These are phyloP conservation scores for Lecanicillium sp. DNA, from an alignment of 2,329 filamentous ascomycete genomes.

Conservation along the genomic window DNA sequence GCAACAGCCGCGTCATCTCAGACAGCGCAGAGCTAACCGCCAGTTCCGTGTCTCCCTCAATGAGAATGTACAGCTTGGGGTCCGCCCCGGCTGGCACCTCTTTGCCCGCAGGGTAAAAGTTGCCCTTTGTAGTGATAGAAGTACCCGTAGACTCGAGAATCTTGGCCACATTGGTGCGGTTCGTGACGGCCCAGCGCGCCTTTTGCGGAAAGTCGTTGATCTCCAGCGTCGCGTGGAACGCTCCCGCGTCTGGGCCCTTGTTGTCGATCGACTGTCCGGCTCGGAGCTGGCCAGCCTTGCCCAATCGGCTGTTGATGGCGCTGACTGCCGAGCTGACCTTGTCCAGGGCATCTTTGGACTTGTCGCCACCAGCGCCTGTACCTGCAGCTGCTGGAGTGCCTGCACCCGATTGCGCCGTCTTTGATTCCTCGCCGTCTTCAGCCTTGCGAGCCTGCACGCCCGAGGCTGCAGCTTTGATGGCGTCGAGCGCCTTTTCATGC, in stretches of 20 bases:
- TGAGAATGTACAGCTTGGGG: conserved; percentile 95
- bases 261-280: conserved; percentile 95
- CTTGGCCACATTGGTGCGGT: conserved; percentile 96
- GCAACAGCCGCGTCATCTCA: conserved; percentile 79
- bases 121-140: conserved; percentile 95
- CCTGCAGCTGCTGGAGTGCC: conserved; percentile 28
- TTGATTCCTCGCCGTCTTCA: conserved; percentile 26
- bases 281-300: conserved; percentile 80
- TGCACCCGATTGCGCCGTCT: conserved; percentile 29
- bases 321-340: conserved; percentile 85
- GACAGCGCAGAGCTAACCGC: conserved; percentile 84
- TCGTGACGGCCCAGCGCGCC: conserved; percentile 96
- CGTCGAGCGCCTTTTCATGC: conserved; percentile 57
- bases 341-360: conserved; percentile 64
- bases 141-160: conserved; percentile 92
- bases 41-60: conserved; percentile 93
- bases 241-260: conserved; percentile 92
- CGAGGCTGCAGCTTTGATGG: conserved; percentile 55
- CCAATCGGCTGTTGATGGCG: conserved; percentile 83
- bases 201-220: conserved; percentile 99
- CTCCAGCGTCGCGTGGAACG: conserved; percentile 92
- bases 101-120: conserved; percentile 76
- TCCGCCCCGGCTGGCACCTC: conserved; percentile 65
- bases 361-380: conserved; percentile 46
- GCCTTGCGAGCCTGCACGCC: conserved; percentile 45